Evolutionary conservation across 371 early-diverging fungal genomes (phyloP).

Genomic region (Polyrhizophydium stewartii): DNA sequence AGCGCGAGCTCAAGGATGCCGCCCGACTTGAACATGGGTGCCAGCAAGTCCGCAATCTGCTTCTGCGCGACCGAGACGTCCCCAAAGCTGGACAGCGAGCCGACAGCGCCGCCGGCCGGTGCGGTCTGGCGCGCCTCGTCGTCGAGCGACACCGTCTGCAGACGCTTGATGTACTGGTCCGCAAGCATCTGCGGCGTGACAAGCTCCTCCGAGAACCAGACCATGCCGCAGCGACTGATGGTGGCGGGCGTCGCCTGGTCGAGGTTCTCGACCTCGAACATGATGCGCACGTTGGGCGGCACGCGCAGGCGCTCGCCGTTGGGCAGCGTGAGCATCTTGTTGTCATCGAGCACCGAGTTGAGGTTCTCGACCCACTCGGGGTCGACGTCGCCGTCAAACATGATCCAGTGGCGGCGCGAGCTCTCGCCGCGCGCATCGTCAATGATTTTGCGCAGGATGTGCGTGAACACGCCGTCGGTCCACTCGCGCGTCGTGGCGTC

Average conservation of each 20-base stretch:
- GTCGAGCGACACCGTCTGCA: slow-evolving; percentile 75
- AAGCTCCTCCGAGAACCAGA: slow-evolving; percentile 95
- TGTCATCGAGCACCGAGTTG: slow-evolving; percentile 97
- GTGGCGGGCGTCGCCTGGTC: slow-evolving; percentile 98
- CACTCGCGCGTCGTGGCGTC: slow-evolving; percentile 98
- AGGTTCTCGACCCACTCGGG: slow-evolving; percentile 99
- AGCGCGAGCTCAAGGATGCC: slow-evolving; percentile 76
- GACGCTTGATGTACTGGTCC: slow-evolving; percentile 75
- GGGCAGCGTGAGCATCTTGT: slow-evolving; percentile 92
- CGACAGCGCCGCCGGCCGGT: background rate
- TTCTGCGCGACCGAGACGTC: slow-evolving; percentile 45
- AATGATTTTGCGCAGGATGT: slow-evolving; percentile 92
- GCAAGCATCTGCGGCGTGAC: slow-evolving; percentile 80
- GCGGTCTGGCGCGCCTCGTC: slow-evolving; percentile 66
- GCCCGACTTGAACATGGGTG: slow-evolving; percentile 63
- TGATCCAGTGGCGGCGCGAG: slow-evolving; percentile 93
- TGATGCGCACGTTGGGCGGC: slow-evolving; percentile 93
- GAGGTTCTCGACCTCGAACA: slow-evolving; percentile 99
- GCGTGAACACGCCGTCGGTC: slow-evolving; percentile 98
- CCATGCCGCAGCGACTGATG: slow-evolving; percentile 98
- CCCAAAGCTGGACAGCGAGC: background rate
- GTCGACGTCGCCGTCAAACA: slow-evolving; percentile 99
- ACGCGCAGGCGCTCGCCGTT: slow-evolving; percentile 98
- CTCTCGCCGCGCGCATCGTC: slow-evolving; percentile 97
- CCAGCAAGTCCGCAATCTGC: slow-evolving; percentile 68